Percentiles rank a stretch among this genome's conserved stretches.
Evolutionary conservation across 2,329 filamentous ascomycete genomes (phyloP).

Genomic region (Penicillium sp.): DNA sequence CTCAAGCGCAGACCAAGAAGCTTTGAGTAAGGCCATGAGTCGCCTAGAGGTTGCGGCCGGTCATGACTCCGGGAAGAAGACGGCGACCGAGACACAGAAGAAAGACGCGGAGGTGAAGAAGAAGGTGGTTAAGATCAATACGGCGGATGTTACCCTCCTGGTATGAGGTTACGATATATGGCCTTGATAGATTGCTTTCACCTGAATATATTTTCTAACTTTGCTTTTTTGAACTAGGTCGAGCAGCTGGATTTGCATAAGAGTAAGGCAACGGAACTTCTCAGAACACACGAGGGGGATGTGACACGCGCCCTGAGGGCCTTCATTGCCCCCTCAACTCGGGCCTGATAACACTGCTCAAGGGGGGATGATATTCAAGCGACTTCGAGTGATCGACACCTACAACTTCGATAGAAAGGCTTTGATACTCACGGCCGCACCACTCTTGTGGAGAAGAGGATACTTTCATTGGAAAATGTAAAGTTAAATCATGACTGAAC

Average conservation of each 20-base stretch:
- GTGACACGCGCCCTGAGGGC: slow-evolving; percentile 46
- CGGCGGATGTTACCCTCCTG: slow-evolving; percentile 52
- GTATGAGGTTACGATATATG: slow-evolving; percentile 36
- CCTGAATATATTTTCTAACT: neutral
- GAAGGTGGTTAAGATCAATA: slow-evolving; percentile 50
- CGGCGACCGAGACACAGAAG: slow-evolving; percentile 32
- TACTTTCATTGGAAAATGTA: neutral
- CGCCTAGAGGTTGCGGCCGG: slow-evolving; percentile 50
- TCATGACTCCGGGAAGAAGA: slow-evolving; percentile 27
- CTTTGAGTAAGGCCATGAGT: slow-evolving; percentile 54
- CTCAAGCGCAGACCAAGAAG: slow-evolving; percentile 50
- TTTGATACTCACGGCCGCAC: neutral
- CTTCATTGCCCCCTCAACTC: slow-evolving; percentile 41
- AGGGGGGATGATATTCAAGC: neutral
- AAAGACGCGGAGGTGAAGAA: slow-evolving; percentile 41
- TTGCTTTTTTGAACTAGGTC: slow-evolving; percentile 34
- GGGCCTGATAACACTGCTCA: slow-evolving; percentile 12
- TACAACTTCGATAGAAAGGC: neutral
- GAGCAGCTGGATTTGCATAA: slow-evolving; percentile 53
- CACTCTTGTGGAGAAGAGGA: neutral
- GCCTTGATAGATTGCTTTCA: neutral
- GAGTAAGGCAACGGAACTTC: slow-evolving; percentile 51
- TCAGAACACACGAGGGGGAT: slow-evolving; percentile 53
- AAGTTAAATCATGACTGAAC: neutral
- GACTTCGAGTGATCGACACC: neutral